These are phyloP conservation scores for Ceratocystis huliohia DNA, from an alignment of 2,329 filamentous ascomycete species.

Conservation along the genomic window DNA sequence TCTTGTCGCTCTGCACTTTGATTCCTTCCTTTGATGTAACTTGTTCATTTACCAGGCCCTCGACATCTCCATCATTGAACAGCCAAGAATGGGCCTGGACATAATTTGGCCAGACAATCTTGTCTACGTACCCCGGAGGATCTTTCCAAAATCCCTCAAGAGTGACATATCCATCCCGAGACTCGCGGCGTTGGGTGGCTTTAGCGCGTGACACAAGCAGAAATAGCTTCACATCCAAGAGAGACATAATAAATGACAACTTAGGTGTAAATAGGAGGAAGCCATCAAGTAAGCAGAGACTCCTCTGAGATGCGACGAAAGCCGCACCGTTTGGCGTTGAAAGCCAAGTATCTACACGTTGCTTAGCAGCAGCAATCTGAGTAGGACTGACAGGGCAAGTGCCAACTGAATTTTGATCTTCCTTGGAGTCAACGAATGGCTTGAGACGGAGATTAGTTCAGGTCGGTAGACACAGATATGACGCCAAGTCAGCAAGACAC, in stretches of 20 bases:
- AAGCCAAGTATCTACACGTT: slow-evolving; percentile 38
- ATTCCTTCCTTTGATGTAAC: slow-evolving; percentile 36
- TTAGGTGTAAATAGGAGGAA: slow-evolving; percentile 65
- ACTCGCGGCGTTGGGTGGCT: slow-evolving; percentile 53
- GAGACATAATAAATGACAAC: slow-evolving; percentile 42
- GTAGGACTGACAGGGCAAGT: slow-evolving; percentile 38
- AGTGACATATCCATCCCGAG: slow-evolving; percentile 64
- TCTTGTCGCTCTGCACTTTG: slow-evolving; percentile 35
- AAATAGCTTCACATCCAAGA: slow-evolving; percentile 67
- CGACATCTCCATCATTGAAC: slow-evolving; percentile 57
- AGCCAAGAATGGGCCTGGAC: slow-evolving; percentile 68
- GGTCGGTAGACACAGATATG: neutral
- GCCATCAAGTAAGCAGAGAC: slow-evolving; percentile 69
- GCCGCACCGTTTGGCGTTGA: slow-evolving; percentile 34
- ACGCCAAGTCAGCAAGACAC: neutral
- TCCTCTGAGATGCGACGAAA: slow-evolving; percentile 26
- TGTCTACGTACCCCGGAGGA: slow-evolving; percentile 85
- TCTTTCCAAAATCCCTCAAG: slow-evolving; percentile 89
- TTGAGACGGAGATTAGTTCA: slow-evolving; percentile 12
- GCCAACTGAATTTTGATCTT: slow-evolving; percentile 51
- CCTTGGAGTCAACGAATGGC: slow-evolving; percentile 30
- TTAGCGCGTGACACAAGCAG: slow-evolving; percentile 53
- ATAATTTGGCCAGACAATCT: slow-evolving; percentile 94
- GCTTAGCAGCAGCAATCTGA: slow-evolving; percentile 35
- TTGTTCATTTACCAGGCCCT: slow-evolving; percentile 39